A percentile compares a stretch with the other conserved stretches of the same genome.
Conservation (phyloP, 306 rosid species). For the Gillenia trifoliata region DNA sequence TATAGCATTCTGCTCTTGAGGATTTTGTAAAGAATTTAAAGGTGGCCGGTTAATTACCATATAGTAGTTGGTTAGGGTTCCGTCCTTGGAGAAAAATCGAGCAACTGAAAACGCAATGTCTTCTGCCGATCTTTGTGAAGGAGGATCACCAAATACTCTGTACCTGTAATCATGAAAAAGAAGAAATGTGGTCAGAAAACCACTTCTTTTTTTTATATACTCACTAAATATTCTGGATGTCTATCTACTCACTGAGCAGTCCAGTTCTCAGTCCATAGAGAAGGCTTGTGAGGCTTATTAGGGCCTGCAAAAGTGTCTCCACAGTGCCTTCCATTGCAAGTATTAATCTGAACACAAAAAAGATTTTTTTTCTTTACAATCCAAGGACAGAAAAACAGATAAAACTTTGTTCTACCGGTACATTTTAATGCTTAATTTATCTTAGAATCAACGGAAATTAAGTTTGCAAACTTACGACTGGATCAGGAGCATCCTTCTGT, state of each 20-base stretch:
- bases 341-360: constrained; percentile 48
- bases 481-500: constrained; percentile 88
- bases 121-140: constrained; percentile 80
- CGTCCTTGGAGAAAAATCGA: constrained; percentile 76
- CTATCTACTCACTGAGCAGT: constrained; percentile 73
- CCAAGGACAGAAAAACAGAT: not conserved
- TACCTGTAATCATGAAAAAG: constrained; percentile 49
- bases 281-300: constrained; percentile 81
- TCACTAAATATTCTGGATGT: not conserved
- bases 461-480: constrained; percentile 51
- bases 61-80: constrained; percentile 72
- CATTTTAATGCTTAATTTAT: not conserved
- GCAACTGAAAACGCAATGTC: constrained; percentile 80
- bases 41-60: constrained; percentile 46
- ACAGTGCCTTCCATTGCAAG: constrained; percentile 98
- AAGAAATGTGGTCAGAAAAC: constrained; percentile 3
- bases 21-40: not conserved
- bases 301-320: constrained; percentile 92
- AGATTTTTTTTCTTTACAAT: not conserved
- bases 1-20: not conserved
- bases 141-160: constrained; percentile 73
- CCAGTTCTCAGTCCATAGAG: constrained; percentile 96
- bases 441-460: not conserved
- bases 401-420: not conserved
- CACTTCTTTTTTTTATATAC: not conserved